phyloP scores from a whole-genome alignment of 805 yeast genomes.

The Scheffersomyces stipitis region DNA sequence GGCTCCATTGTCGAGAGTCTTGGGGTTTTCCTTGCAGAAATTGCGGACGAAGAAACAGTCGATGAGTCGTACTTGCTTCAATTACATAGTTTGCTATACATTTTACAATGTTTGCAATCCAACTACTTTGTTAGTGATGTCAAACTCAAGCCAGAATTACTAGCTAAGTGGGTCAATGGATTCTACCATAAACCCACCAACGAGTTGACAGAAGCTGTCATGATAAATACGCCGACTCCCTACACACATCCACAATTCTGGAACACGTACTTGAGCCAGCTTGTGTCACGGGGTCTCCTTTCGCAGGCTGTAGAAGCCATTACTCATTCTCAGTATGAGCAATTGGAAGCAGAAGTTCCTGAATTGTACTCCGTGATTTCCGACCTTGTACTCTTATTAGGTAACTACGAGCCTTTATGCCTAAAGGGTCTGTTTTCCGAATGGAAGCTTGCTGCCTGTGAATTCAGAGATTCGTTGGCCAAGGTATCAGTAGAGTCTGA shows the following conservation, averaged over 20 bases:
- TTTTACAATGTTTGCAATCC: conserved; percentile 60
- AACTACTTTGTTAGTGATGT: conserved; percentile 41
- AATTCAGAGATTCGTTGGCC: conserved; percentile 44
- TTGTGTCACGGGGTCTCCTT: conserved; percentile 62
- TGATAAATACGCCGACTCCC: conserved; percentile 45
- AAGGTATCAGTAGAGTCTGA: conserved; percentile 22
- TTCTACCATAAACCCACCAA: conserved; percentile 67
- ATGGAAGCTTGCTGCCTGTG: conserved; percentile 54
- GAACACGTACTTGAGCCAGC: conserved; percentile 55
- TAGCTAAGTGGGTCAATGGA: conserved; percentile 65
- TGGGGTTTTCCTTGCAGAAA: conserved; percentile 24
- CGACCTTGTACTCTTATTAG: conserved; percentile 41
- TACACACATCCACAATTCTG: conserved; percentile 57
- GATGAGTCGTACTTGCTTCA: conserved; percentile 13
- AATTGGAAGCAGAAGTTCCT: conserved; percentile 28
- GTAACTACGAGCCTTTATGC: conserved; percentile 40
- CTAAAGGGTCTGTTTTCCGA: conserved; percentile 42
- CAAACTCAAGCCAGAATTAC: conserved; percentile 41
- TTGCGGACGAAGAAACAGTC: conserved; percentile 25
- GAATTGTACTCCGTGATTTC: conserved; percentile 36
- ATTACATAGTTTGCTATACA: conserved; percentile 45
- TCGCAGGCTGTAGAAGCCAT: conserved; percentile 53
- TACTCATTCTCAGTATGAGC: conserved; percentile 42
- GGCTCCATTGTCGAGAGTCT: conserved; percentile 28
- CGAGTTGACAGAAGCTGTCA: conserved; percentile 47